Evolutionary conservation across 2,329 filamentous ascomycete species (phyloP), one percentile per base, ranked within the genome.

Genomic region (Colletotrichum orbiculare): DNA sequence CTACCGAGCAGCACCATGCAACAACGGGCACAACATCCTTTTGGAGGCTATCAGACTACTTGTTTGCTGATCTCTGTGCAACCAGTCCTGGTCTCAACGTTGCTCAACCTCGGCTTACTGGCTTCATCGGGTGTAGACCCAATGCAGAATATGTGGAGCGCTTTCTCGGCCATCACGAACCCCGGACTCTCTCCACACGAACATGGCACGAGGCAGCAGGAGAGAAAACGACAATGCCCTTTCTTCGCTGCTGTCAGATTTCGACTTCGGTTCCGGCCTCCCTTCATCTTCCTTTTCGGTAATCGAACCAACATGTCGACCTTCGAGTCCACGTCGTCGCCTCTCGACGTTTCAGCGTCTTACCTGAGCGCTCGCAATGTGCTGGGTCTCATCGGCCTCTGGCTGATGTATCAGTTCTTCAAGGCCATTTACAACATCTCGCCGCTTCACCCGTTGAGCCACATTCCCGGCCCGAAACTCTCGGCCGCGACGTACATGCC

Each of bases 401-500:
- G 73, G 73, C 13, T 77, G 11, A 60, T 50, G 1, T 79, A 77
- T 63, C 69, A 73, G 8, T 5, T 77, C 6, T 11, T 72, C 8
- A 53, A 71, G 11, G 67, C 60, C 13, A 50, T 72, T 8, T 73
- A 79, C 69, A 79, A 80, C 56, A 67, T 81, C 52, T 80, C 78
- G 2, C 75, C 77, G 3, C 66, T 80, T 13, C 79, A 81, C 54
- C 79, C 78, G 2, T 66, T 81, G 25, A 70, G 69, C 61, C 69
- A 69, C 8, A 75, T 81, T 25, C 79, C 79, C 6, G 79, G 79
- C 0, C 77, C 77, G 0, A 76, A 69, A 58, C 54, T 80, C 1
- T 75, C 78, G 2, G 76, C 77, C 2, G 72, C 71, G 4, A 76
- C 73, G 8, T 78, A 77, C 43, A 57, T 74, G 1, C 78, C 77